phyloP scores from a whole-genome alignment of 1,284 basidiomycete species.

The Tausonia pullulans region DNA sequence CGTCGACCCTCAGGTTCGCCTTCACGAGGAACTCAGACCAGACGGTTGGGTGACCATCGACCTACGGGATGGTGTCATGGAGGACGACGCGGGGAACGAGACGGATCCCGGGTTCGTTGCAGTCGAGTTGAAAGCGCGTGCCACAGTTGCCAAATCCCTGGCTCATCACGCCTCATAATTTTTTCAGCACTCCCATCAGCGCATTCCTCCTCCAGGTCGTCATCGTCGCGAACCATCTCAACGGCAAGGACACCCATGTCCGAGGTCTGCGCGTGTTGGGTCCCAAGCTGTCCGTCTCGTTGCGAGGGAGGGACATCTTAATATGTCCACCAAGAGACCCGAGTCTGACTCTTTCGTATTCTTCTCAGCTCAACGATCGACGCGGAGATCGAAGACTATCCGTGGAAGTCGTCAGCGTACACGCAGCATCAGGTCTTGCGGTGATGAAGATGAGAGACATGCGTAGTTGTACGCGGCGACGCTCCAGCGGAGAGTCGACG shows the following conservation, averaged over 20 bases:
- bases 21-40: constrained; percentile 74
- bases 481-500: too few relatives aligned
- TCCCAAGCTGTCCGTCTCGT: constrained; percentile 33
- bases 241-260: constrained; percentile 97
- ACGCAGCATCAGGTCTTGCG: background rate
- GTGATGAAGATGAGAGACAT: background rate
- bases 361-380: background rate
- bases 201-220: constrained; percentile 86
- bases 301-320: background rate
- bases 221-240: constrained; percentile 88
- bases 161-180: background rate
- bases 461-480: too few relatives aligned
- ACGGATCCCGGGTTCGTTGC: background rate
- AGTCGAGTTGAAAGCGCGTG: background rate
- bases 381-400: constrained; percentile 5
- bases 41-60: constrained; percentile 92
- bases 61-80: constrained; percentile 42
- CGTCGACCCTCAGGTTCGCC: constrained; percentile 43
- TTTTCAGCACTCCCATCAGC: constrained; percentile 62
- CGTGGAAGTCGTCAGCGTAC: constrained; percentile 3
- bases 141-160: constrained; percentile 34
- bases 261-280: constrained; percentile 78
- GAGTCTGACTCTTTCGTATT: background rate
- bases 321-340: background rate
- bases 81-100: constrained; percentile 15